Conservation (phyloP, 768 basidiomycete species). For the Termitomyces sp. region DNA sequence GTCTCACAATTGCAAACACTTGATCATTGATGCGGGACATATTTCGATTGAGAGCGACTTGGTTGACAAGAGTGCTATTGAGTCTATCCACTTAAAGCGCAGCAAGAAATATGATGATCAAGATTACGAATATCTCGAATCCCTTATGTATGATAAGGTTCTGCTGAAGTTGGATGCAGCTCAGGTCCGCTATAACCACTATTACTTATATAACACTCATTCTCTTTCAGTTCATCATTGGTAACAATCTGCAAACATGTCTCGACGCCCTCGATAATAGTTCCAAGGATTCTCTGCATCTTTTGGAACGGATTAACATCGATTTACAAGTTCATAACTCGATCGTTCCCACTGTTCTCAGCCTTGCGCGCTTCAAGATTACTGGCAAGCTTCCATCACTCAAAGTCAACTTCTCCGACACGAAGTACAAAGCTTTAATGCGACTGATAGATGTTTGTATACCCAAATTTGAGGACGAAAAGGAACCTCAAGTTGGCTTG, state of each 20-base stretch:
- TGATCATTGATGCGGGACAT: slow-evolving; percentile 94
- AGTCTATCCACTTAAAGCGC: slow-evolving; percentile 76
- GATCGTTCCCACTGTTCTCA: slow-evolving; percentile 80
- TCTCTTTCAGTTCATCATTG: slow-evolving; percentile 83
- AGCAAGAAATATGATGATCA: slow-evolving; percentile 81
- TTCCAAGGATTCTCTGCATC: slow-evolving; percentile 61
- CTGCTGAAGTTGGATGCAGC: slow-evolving; percentile 79
- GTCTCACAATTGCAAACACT: slow-evolving; percentile 70
- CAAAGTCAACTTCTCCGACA: slow-evolving; percentile 85
- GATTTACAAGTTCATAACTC: slow-evolving; percentile 88
- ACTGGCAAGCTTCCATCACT: slow-evolving; percentile 84
- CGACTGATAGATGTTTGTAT: slow-evolving; percentile 87
- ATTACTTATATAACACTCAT: slow-evolving; percentile 4
- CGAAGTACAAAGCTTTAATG: slow-evolving; percentile 90
- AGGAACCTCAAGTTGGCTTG: slow-evolving; percentile 13
- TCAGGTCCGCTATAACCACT: slow-evolving; percentile 51
- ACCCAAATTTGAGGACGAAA: slow-evolving; percentile 66
- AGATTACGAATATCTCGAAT: slow-evolving; percentile 82
- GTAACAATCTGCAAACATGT: slow-evolving; percentile 76
- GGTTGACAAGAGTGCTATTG: slow-evolving; percentile 75
- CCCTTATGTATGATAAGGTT: slow-evolving; percentile 93
- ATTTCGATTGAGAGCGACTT: slow-evolving; percentile 90
- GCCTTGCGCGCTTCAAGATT: slow-evolving; percentile 84
- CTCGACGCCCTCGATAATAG: slow-evolving; percentile 67
- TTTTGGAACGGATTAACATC: slow-evolving; percentile 90